Evolutionary conservation across 106 monocot species (phyloP), one percentile per base, ranked within the genome.

Genomic region (Posidonia australis): DNA sequence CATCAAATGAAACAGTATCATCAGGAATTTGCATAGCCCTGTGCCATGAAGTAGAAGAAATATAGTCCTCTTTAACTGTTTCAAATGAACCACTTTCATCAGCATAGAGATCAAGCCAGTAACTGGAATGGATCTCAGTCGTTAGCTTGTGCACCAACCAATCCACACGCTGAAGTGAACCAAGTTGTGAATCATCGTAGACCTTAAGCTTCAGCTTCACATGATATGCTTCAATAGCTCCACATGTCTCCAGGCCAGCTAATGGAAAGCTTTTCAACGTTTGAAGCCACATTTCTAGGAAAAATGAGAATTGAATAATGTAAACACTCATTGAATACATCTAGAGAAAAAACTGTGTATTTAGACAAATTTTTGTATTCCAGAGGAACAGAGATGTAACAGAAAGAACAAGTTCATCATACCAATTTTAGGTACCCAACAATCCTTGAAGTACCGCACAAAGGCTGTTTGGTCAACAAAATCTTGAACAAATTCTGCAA

Each of bases 111-210:
- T 90, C 84, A 20, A 98, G 87, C 96, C 96, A 98, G 58, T 85
- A 87, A 58, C 86, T 71, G 4, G 90, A 98, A 76, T 98, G 96
- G n/a, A 98, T 63, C 68, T 98, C 96, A 0, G 90, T 98, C 22
- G 96, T 98, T 54, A 98, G 75, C 79, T 90, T 90, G 73, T 98
- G 96, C 0, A 98, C 96, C 57, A 98, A 70, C 90, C 90, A 98
- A 68, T 98, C 96, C 10, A 91, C 87, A 16, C 96, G 81, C 68
- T 91, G 84, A 20, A 98, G 82, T 13, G 87, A 68, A 65, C 80
- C 87, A 51, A 98, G 82, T 56, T 82, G 86, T 29, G 84, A 79
- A 58, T 98, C 96, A 51, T 91, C 87, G 63, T 98, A 98, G 5
- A 89, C 30, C 79, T 87, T 98, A 29, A 77, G 77, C 72, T 98